Evolutionary conservation across 2,329 filamentous ascomycete genomes (phyloP).

Genomic region (Xylariaceae sp.): DNA sequence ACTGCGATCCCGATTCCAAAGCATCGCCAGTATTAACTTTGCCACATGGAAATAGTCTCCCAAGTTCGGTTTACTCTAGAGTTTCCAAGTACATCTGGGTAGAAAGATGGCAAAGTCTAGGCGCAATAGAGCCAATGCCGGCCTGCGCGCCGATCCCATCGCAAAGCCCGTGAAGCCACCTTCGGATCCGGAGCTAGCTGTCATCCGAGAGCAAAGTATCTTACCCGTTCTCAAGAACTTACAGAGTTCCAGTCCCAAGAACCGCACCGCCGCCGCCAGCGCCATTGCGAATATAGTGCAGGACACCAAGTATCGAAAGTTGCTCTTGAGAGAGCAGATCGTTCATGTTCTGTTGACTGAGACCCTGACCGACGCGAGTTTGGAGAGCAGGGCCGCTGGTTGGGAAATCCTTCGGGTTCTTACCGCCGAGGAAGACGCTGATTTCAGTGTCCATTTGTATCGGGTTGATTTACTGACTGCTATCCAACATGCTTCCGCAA

Average conservation of each 20-base stretch:
- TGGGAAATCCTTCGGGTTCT: constrained; percentile 63
- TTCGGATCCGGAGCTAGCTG: constrained; percentile 59
- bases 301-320: constrained; percentile 58
- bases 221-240: constrained; percentile 60
- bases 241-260: constrained; percentile 54
- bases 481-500: constrained; percentile 52
- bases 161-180: constrained; percentile 57
- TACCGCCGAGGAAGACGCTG: constrained; percentile 59
- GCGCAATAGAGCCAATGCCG: constrained; percentile 47
- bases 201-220: constrained; percentile 59
- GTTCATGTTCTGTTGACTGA: constrained; percentile 60
- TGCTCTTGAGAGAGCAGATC: constrained; percentile 63
- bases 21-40: neutral
- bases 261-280: constrained; percentile 54
- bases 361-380: constrained; percentile 58
- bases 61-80: neutral
- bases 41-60: neutral
- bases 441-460: constrained; percentile 63
- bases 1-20: neutral
- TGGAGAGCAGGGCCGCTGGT: constrained; percentile 62
- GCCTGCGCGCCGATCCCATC: constrained; percentile 51
- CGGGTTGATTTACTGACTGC: constrained; percentile 58
- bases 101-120: constrained; percentile 56
- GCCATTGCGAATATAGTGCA: constrained; percentile 60
- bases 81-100: neutral